A percentile compares a stretch with the other conserved stretches of the same genome.
Evolutionary conservation across 2,329 filamentous ascomycete species (phyloP).

Genomic region (Pseudofabraea citricarpa): DNA sequence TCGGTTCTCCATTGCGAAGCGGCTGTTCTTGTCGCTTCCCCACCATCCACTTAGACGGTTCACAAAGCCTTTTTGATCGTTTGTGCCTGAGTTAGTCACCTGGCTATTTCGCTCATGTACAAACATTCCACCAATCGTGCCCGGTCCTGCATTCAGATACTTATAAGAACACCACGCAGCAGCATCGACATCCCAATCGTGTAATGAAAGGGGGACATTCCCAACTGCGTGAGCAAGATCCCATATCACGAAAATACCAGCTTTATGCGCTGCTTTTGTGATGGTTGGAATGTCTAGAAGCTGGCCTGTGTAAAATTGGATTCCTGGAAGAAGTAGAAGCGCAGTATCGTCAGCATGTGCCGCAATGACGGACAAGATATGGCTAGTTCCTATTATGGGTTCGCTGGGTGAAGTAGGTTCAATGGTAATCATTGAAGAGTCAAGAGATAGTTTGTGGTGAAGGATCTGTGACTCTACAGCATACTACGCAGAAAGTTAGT

Average conservation of each 20-base stretch:
- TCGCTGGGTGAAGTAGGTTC: conserved; percentile 47
- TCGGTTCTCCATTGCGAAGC: conserved; percentile 73
- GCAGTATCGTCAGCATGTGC: conserved; percentile 61
- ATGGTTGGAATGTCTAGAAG: conserved; percentile 70
- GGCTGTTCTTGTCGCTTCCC: conserved; percentile 64
- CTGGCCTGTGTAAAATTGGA: conserved; percentile 80
- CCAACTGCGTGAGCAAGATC: conserved; percentile 76
- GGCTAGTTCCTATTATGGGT: conserved; percentile 55
- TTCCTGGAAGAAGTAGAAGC: conserved; percentile 68
- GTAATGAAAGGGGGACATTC: conserved; percentile 67
- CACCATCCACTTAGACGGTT: conserved; percentile 75
- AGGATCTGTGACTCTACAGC: conserved; percentile 71
- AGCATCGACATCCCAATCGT: conserved; percentile 75
- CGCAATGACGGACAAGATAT: conserved; percentile 64
- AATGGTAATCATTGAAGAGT: conserved; percentile 64
- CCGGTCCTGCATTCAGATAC: conserved; percentile 74
- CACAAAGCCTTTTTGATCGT: conserved; percentile 29
- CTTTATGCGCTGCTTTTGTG: conserved; percentile 62
- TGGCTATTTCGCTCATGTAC: conserved; percentile 52
- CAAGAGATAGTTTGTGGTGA: conserved; percentile 59
- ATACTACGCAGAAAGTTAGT: conserved; percentile 47
- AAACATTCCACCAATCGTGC: conserved; percentile 69
- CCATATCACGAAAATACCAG: conserved; percentile 69
- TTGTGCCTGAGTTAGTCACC: conserved; percentile 7
- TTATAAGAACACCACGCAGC: conserved; percentile 83